Conservation (phyloP, 768 basidiomycete genomes). For the Hebeloma cylindrosporum region DNA sequence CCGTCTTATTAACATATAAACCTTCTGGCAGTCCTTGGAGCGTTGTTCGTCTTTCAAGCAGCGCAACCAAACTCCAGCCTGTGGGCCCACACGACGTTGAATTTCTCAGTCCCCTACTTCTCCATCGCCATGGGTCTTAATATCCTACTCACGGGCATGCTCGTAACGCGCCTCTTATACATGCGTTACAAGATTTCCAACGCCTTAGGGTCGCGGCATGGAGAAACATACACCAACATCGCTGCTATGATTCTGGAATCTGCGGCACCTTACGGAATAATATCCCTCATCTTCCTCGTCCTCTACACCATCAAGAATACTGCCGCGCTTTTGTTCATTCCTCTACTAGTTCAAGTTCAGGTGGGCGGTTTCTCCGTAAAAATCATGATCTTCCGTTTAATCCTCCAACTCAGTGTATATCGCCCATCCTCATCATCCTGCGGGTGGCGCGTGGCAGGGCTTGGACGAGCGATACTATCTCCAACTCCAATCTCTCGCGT, state of each 20-base stretch:
- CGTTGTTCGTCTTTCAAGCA: slow-evolving; percentile 14
- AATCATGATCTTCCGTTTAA: too few species aligned
- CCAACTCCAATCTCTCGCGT: too few species aligned
- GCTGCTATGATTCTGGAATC: slow-evolving; percentile 33
- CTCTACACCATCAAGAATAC: slow-evolving; percentile 21
- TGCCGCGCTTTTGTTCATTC: slow-evolving; percentile 18
- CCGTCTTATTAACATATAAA: too few species aligned
- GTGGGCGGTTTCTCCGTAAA: too few species aligned
- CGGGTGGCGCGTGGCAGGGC: too few species aligned
- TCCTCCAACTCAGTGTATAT: too few species aligned
- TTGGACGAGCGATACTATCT: too few species aligned
- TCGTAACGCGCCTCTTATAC: slow-evolving; percentile 24
- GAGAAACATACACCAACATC: slow-evolving; percentile 22
- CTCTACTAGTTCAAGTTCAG: slow-evolving; percentile 24
- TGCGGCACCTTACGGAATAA: slow-evolving; percentile 27
- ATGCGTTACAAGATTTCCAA: slow-evolving; percentile 16
- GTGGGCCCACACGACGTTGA: slow-evolving; percentile 16
- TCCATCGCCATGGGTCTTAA: slow-evolving; percentile 25
- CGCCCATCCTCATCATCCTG: too few species aligned
- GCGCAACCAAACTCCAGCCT: slow-evolving; percentile 12
- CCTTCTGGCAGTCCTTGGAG: slow-evolving; percentile 16
- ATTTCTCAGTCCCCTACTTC: slow-evolving; percentile 28
- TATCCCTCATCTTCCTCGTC: slow-evolving; percentile 27
- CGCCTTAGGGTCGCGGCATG: slow-evolving; percentile 5
- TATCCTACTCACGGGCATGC: slow-evolving; percentile 29